Evolutionary conservation across 768 basidiomycete species (phyloP), one percentile per base, ranked within the genome.

Genomic region (Sarcodon sp.): DNA sequence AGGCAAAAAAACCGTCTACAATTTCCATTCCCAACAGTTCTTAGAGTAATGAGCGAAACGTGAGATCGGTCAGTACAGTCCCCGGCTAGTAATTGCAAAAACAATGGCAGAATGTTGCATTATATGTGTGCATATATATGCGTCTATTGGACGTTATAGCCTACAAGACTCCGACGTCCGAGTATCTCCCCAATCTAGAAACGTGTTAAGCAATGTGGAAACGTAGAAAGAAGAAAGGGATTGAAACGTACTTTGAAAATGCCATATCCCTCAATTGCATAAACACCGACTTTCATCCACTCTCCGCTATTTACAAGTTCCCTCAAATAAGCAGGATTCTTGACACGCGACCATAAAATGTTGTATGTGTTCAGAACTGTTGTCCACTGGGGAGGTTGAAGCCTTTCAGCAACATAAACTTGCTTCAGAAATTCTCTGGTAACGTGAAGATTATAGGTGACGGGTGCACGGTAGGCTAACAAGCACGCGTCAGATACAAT

Each of bases 221-320:
- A 33, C 34, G 7, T 18, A 33, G 38, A 33, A 18, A 12, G 8
- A 53, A 27, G 47, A 10, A 50, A 44, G 4, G 35, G 12, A 33
- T 11, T 27, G 12, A 39, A 0, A 63, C 76, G 33, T 52, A 83
- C 86, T 71, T 87, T 87, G 73, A 86, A 94, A 56, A 94, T 83
- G 12, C 83, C 82, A 60, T 92, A 94, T 33, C 87, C 90, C 66
- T 94, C 88, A 18, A 89, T 59, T 7, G 77, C 87, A 59, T 90
- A 88, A 13, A 89, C 62, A 8, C 79, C 79, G 21, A 89, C 69
- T 55, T 73, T 72, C 6, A 71, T 72, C 64, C 79, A 75, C 56
- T 87, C 79, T 6, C 88, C 87, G 44, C 68, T 79, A 55, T 68
- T 62, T 11, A 76, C 57, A 11, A 80, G 61, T 50, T 75, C 68